Evolutionary conservation across 1,284 basidiomycete species (phyloP).

Genomic region (Pterulicium gracile): DNA sequence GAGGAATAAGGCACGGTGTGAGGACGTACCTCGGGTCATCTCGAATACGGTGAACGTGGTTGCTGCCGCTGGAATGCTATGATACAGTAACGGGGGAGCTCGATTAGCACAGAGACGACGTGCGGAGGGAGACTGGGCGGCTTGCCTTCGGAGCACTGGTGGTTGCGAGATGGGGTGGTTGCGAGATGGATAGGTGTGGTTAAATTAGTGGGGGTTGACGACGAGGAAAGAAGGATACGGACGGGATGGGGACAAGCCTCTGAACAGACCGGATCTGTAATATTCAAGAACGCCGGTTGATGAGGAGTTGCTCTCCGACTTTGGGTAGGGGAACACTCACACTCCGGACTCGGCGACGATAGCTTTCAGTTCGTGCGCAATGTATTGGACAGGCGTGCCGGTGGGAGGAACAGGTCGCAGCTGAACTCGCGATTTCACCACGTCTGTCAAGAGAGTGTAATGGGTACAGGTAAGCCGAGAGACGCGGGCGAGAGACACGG

Average conservation of each 20-base stretch:
- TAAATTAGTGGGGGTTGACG: slow-evolving; percentile 1
- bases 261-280: slow-evolving; percentile 55
- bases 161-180: no score
- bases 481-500: slow-evolving; percentile 7
- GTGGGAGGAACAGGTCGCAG: slow-evolving; percentile 67
- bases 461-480: background rate
- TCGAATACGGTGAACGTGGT: slow-evolving; percentile 92
- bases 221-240: slow-evolving; percentile 18
- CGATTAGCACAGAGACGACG: slow-evolving; percentile 5
- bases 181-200: no score
- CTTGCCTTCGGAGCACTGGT: slow-evolving; percentile 52
- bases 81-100: slow-evolving; percentile 13
- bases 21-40: slow-evolving; percentile 60
- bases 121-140: background rate
- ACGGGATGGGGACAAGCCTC: slow-evolving; percentile 65
- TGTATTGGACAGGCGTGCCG: slow-evolving; percentile 76
- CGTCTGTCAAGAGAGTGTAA: slow-evolving; percentile 43
- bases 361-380: slow-evolving; percentile 55
- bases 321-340: slow-evolving; percentile 31
- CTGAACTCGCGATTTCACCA: slow-evolving; percentile 87
- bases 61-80: slow-evolving; percentile 83
- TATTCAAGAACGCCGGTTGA: background rate
- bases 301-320: slow-evolving; percentile 10
- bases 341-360: slow-evolving; percentile 69
- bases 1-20: slow-evolving; percentile 9